Base-by-base conservation (phyloP, 257 asterid species). In the Nicotiana tabacum region DNA sequence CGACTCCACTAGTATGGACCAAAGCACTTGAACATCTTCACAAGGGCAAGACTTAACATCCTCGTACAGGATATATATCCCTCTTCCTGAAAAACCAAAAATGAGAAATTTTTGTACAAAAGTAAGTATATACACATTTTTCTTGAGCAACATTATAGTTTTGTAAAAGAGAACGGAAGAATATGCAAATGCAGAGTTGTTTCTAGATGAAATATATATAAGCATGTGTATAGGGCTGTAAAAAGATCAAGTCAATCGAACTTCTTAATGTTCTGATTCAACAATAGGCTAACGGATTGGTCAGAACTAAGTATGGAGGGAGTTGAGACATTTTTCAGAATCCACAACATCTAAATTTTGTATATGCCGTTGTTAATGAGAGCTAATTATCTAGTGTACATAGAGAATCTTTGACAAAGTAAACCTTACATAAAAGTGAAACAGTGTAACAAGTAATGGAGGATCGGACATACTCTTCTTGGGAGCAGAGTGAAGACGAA, bases 1-100 rank as follows among this genome's bases (percentile, higher is more conserved):
- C n/a, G 98, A 90, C 85, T 95, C 97, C 84, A 95, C 97, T 85
- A 95, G 77, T 85, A 95, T 93, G 27, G 99, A 92, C 99, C 99
- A 95, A 43, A 95, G 92, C 16, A 95, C 94, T 82, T 95, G 98
- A 66, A 95, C 99, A 32, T 95, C 99, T 88, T 95, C 99, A 56
- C 88, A 95, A 11, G 93, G 97, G 88, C 99, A 95, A 4, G 98
- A 91, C 88, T 92, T 95, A 66, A 95, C 98, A 92, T 95, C 98
- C 90, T 95, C 99, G 78, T 95, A 94, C 87, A 95, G 88, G 29
- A 95, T 92, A 86, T 95, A 94, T 89, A 92, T 94, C 86, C 97
- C 98, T 89, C 97, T 88, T 62, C 97, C 98, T 91, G 89, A 61
- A 60, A 74, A 67, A 83, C 57, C 66, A 48, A 81, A 17, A 68